Evolutionary conservation across 495 filamentous ascomycete species (phyloP).

Genomic region (Aspergillus haitiensis): DNA sequence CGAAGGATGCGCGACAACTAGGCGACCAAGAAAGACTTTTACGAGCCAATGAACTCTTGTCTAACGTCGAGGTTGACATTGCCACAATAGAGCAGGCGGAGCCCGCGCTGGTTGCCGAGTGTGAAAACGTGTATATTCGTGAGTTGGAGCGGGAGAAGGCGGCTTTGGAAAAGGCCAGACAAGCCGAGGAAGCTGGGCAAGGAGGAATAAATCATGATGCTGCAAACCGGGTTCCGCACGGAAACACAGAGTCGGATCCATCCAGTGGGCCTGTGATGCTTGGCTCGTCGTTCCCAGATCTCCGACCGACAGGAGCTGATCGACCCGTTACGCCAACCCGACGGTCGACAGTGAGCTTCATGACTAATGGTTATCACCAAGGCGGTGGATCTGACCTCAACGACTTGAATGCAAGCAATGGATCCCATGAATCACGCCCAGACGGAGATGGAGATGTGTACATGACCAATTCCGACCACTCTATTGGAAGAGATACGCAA

Average conservation of each 20-base stretch:
- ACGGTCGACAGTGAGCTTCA: constrained; percentile 49
- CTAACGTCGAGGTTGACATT: constrained; percentile 92
- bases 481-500: constrained; percentile 43
- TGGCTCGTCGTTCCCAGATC: constrained; percentile 56
- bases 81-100: constrained; percentile 62
- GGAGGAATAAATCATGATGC: constrained; percentile 27
- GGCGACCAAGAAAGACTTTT: constrained; percentile 75
- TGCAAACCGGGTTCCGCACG: constrained; percentile 45
- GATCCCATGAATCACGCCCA: constrained; percentile 53
- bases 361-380: constrained; percentile 50
- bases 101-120: constrained; percentile 65
- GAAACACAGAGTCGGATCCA: constrained; percentile 42
- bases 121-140: constrained; percentile 71
- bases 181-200: constrained; percentile 44
- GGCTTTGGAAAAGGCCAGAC: constrained; percentile 61
- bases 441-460: constrained; percentile 61
- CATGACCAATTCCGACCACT: constrained; percentile 50
- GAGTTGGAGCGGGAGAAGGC: constrained; percentile 69
- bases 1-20: constrained; percentile 74
- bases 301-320: constrained; percentile 31
- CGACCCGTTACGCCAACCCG: constrained; percentile 55
- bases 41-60: constrained; percentile 83
- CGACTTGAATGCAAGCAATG: constrained; percentile 59
- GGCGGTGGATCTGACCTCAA: constrained; percentile 51
- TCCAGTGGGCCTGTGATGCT: constrained; percentile 61